phyloP scores from a whole-genome alignment of 2,329 filamentous ascomycete species.

The Phialemoniopsis sp. region DNA sequence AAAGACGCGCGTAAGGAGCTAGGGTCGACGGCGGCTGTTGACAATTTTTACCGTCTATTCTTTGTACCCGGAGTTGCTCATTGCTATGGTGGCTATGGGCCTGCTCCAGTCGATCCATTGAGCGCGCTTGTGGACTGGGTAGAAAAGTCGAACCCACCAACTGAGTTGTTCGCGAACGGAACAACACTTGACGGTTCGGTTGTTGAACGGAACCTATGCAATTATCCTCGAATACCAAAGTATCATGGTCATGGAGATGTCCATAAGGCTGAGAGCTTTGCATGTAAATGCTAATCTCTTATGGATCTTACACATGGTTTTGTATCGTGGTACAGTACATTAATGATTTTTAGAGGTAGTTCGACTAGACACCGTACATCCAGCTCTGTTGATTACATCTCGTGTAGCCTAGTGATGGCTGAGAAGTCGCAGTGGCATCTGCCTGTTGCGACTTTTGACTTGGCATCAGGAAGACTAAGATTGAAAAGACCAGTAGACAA shows the following conservation, averaged over 20 bases:
- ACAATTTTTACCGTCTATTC: slow-evolving; percentile 24
- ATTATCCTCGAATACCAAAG: slow-evolving; percentile 7
- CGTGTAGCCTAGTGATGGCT: too few species aligned
- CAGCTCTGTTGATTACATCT: too few species aligned
- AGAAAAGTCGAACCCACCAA: slow-evolving; percentile 7
- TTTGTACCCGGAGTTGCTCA: slow-evolving; percentile 22
- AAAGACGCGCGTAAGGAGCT: too few species aligned
- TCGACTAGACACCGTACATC: too few species aligned
- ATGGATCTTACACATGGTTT: too few species aligned
- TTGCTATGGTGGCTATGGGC: slow-evolving; percentile 19
- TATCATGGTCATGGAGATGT: slow-evolving; percentile 5
- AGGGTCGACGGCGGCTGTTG: slow-evolving; percentile 8
- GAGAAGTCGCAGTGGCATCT: too few species aligned
- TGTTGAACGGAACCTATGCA: slow-evolving; percentile 7
- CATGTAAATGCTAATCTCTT: too few species aligned
- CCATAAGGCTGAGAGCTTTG: slow-evolving; percentile 5
- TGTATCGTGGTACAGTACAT: too few species aligned
- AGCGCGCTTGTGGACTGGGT: slow-evolving; percentile 7
- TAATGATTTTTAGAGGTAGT: too few species aligned
- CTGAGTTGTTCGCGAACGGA: neutral
- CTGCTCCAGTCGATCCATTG: slow-evolving; percentile 10
- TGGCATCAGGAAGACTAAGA: too few species aligned
- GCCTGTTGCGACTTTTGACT: too few species aligned
- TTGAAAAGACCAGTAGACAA: too few species aligned
- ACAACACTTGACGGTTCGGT: neutral